Conservation (phyloP, 305 asterid genomes). For the Fraxinus ornus region DNA sequence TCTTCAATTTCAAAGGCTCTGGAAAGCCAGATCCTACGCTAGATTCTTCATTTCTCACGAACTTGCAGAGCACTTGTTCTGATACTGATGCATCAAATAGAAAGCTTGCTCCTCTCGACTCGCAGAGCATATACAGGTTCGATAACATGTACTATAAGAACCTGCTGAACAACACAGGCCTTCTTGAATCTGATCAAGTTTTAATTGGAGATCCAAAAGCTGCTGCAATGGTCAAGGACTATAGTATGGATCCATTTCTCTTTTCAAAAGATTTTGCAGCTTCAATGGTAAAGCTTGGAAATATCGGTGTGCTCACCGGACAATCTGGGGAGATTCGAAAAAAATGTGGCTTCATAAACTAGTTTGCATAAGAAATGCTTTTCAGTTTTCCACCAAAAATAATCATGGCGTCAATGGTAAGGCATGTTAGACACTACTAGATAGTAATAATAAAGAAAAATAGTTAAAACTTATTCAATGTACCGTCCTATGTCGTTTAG, state of each 20-base stretch:
- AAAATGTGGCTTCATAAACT: constrained; percentile 50
- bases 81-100: constrained; percentile 9
- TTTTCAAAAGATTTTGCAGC: constrained; percentile 53
- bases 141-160: constrained; percentile 53
- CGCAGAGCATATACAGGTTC: constrained; percentile 22
- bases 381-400: not conserved
- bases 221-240: constrained; percentile 54
- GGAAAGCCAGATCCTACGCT: constrained; percentile 68
- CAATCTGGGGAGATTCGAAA: constrained; percentile 57
- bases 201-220: constrained; percentile 45
- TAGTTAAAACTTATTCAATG: not conserved
- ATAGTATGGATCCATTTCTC: constrained; percentile 41
- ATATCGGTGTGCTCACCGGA: constrained; percentile 52
- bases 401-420: not conserved
- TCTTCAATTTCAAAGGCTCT: constrained; percentile 55
- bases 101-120: not conserved
- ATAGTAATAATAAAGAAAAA: not conserved
- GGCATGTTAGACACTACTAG: not conserved
- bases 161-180: constrained; percentile 48
- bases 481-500: not conserved
- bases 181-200: constrained; percentile 78
- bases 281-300: constrained; percentile 68
- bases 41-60: constrained; percentile 41
- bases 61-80: constrained; percentile 49
- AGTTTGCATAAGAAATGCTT: not conserved